These are phyloP conservation scores for Aciculosporium take DNA, from an alignment of 2,329 filamentous ascomycete species.

Conservation along the genomic window DNA sequence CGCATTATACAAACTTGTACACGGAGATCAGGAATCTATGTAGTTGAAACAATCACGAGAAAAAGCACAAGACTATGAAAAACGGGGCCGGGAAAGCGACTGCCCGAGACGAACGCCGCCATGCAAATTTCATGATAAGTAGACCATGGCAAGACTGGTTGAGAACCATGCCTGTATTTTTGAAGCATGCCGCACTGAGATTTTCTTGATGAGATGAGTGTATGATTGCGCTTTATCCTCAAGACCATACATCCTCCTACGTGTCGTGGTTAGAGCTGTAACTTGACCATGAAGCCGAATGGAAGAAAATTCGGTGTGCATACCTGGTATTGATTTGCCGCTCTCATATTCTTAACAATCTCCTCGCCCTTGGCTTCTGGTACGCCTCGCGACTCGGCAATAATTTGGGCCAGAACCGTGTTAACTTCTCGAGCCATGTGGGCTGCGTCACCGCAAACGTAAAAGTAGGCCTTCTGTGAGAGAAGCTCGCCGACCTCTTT, in stretches of 20 bases:
- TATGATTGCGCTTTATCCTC: conserved; percentile 11
- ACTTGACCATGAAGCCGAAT: background rate
- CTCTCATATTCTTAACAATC: conserved; percentile 92
- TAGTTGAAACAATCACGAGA: background rate
- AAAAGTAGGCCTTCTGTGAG: conserved; percentile 80
- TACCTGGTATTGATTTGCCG: conserved; percentile 91
- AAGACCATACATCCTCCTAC: conserved; percentile 61
- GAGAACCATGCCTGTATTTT: background rate
- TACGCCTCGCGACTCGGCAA: conserved; percentile 69
- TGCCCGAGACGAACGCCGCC: conserved; percentile 3
- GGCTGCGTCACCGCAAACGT: conserved; percentile 93
- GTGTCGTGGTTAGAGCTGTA: background rate
- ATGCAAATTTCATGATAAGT: conserved; percentile 4
- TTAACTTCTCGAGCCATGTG: conserved; percentile 96
- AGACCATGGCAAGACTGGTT: background rate
- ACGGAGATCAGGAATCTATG: background rate
- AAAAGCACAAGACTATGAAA: background rate
- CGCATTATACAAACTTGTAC: background rate
- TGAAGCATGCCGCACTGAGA: background rate
- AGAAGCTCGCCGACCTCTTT: conserved; percentile 79
- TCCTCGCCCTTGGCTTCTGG: conserved; percentile 83
- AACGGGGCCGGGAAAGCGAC: too few species aligned
- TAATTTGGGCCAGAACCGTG: conserved; percentile 69
- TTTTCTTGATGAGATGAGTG: background rate
- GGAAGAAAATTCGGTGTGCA: conserved; percentile 12